Evolutionary conservation across 768 basidiomycete species (phyloP).

Genomic region (Panellus pusillus): DNA sequence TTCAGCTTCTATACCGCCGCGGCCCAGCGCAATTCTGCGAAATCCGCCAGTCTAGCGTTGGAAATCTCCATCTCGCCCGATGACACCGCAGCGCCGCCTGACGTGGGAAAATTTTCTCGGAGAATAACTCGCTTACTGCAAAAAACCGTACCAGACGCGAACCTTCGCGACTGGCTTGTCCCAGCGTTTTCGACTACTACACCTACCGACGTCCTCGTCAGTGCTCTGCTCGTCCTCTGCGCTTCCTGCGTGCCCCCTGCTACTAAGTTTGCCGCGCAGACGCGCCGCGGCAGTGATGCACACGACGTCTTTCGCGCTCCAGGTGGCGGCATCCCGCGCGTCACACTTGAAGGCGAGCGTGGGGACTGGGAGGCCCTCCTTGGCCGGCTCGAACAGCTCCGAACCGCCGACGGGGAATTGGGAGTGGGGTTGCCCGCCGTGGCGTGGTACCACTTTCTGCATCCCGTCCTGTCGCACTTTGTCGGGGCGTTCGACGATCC

Average conservation of each 20-base stretch:
- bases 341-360: conserved; percentile 13
- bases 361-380: conserved; percentile 10
- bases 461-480: conserved; percentile 9
- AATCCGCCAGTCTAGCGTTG: neutral
- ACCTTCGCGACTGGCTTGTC: conserved; percentile 11
- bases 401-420: neutral
- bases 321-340: conserved; percentile 6
- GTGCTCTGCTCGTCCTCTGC: conserved; percentile 11
- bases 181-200: conserved; percentile 15
- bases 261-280: neutral
- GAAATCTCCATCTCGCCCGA: conserved; percentile 9
- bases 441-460: conserved; percentile 14
- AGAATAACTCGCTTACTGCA: conserved; percentile 3
- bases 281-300: neutral
- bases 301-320: conserved; percentile 2
- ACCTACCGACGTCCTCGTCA: conserved; percentile 3
- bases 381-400: neutral
- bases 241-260: neutral
- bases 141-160: conserved; percentile 8
- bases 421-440: conserved; percentile 8
- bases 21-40: conserved; percentile 2
- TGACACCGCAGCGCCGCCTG: conserved; percentile 1
- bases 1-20: conserved; percentile 12
- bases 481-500: conserved; percentile 11
- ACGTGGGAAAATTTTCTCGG: conserved; percentile 6